Evolutionary conservation across 257 asterid species (phyloP).

Genomic region (Solanum sitiens): DNA sequence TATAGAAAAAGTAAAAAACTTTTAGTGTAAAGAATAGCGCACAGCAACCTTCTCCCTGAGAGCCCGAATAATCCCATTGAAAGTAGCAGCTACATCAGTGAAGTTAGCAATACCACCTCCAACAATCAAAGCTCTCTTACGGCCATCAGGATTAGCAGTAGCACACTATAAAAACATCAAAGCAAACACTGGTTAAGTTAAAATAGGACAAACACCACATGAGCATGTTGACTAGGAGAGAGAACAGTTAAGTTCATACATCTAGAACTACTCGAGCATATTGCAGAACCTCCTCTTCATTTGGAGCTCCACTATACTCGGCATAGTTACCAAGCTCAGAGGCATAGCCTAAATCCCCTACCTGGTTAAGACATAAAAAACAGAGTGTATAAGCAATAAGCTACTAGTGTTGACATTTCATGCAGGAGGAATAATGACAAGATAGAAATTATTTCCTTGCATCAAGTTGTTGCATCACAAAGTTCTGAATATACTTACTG

Average conservation of each 20-base stretch:
- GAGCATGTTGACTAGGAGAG: neutral
- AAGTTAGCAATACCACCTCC: constrained; percentile 96
- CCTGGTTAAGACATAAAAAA: constrained; percentile 22
- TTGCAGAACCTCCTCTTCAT: constrained; percentile 88
- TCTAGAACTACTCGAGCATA: constrained; percentile 89
- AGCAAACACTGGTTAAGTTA: neutral
- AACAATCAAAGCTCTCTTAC: constrained; percentile 77
- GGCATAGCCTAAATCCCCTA: constrained; percentile 88
- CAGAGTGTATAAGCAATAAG: neutral
- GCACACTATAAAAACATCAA: constrained; percentile 50
- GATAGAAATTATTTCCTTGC: neutral
- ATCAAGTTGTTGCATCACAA: neutral
- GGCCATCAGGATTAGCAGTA: constrained; percentile 86
- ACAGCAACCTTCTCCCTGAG: constrained; percentile 71
- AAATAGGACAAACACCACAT: neutral
- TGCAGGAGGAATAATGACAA: neutral
- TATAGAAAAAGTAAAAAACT: neutral
- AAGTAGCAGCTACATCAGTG: constrained; percentile 89
- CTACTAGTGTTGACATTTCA: neutral
- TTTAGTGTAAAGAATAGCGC: neutral
- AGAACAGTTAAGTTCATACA: constrained; percentile 33
- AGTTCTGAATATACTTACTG: constrained; percentile 40
- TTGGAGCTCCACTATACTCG: constrained; percentile 97
- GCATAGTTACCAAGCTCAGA: constrained; percentile 95
- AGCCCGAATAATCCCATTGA: constrained; percentile 81